Evolutionary conservation across 108 stramenopile genomes (phyloP).

Genomic region (Seminavis robusta): DNA sequence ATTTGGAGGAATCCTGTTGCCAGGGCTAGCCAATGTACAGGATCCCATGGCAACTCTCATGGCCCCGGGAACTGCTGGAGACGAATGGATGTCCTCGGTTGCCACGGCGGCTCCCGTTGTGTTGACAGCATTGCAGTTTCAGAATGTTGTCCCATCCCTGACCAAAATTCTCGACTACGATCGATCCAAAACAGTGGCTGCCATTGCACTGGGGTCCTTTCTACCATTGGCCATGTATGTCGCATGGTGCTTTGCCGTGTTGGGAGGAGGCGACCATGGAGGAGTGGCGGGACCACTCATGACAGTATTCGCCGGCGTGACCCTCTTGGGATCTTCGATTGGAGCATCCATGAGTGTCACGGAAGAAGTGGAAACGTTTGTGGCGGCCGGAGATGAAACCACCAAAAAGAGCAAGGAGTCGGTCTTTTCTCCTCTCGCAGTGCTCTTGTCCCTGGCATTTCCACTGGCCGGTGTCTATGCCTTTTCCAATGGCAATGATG

Average conservation of each 20-base stretch:
- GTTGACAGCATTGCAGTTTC: constrained; percentile 45
- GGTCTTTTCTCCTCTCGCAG: no score
- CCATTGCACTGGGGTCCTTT: constrained; percentile 51
- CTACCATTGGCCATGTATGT: constrained; percentile 58
- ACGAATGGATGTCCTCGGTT: no score
- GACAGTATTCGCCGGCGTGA: constrained; percentile 45
- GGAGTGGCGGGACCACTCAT: constrained; percentile 32
- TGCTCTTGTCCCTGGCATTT: no score
- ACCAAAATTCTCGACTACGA: constrained; percentile 63
- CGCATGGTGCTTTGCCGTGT: constrained; percentile 57
- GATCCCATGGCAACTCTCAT: constrained; percentile 46
- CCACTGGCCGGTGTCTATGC: no score
- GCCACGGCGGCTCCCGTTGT: constrained; percentile 39
- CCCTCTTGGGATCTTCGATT: constrained; percentile 43
- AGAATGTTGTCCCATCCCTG: constrained; percentile 70
- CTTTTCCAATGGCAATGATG: no score
- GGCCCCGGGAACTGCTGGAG: constrained; percentile 9
- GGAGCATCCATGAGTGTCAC: constrained; percentile 52
- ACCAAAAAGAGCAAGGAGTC: constrained; percentile 11
- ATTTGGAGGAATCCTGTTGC: constrained; percentile 47
- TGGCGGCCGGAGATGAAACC: not conserved
- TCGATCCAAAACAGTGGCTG: constrained; percentile 34
- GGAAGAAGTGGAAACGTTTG: constrained; percentile 50
- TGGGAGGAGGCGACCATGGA: constrained; percentile 54
- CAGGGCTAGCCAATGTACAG: constrained; percentile 45